Base-by-base conservation (phyloP, 768 basidiomycete genomes). In the Pleurotus citrinopileatus region DNA sequence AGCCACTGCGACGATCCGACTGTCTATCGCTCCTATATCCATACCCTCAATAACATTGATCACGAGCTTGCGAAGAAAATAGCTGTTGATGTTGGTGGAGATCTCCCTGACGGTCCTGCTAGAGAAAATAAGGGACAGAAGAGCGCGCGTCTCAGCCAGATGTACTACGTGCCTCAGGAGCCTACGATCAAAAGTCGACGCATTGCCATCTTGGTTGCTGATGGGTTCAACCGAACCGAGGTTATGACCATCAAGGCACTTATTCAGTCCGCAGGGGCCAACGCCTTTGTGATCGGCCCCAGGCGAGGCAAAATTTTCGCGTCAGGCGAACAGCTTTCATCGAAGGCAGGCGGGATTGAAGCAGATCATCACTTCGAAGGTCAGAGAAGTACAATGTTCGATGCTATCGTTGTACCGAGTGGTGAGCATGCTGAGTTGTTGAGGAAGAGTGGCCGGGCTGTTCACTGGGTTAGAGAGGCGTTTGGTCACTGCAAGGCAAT, bases 401-500 rank as follows among this genome's bases (percentile, higher is more conserved):
- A 95, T 65, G 89, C 90, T 0, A 57, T 94, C 57, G 78, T 89
- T 60, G 82, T 95, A 60, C 84, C 91, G 9, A 86, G 86, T 17
- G 91, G 92, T 7, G 71, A 74, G 28, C 84, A 86, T 63, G 77
- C 73, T n/a, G 78, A 81, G 63, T 63, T 74, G 26, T 75, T 93
- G 29, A 63, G 72, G 6, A 74, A 75, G 59, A 81, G 78, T 45
- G 94, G 92, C 3, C 80, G 92, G 17, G 77, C 77, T 6, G 70
- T 91, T n/a, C 90, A 95, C 64, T 92, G 87, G 77, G 79, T 89
- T 2, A 80, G 89, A 42, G 92, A 94, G 68, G 86, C 90, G 2
- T 94, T 89, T 69, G 87, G 87, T 19, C 93, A 94, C 67, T 86
- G 83, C 70, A 94, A 94, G 72, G 66, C 87, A 15, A 89, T 96